A percentile compares a stretch with the other conserved stretches of the same genome.
These are phyloP conservation scores for Amylostereum chailletii DNA, from an alignment of 1,284 basidiomycete species.

Conservation along the genomic window DNA sequence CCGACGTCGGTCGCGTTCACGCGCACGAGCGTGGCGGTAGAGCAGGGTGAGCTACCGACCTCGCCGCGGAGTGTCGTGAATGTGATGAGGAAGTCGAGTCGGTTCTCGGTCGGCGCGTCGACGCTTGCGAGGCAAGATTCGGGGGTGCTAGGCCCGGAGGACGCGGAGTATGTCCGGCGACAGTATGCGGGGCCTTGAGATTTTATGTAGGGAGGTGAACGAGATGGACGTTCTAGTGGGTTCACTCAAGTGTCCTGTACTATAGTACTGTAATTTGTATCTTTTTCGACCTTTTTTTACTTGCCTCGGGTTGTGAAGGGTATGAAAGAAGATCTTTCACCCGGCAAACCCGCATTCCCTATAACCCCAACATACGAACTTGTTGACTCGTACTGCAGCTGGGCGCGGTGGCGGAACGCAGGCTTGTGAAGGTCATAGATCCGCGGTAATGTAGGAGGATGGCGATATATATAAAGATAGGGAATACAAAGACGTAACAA, in stretches of 20 bases:
- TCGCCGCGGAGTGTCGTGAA: background rate
- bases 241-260: background rate
- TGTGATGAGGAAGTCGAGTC: background rate
- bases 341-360: no score
- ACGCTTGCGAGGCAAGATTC: constrained; percentile 3
- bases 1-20: constrained; percentile 11
- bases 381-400: no score
- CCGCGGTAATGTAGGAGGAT: background rate
- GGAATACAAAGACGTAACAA: background rate
- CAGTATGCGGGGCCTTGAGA: background rate
- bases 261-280: background rate
- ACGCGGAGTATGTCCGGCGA: constrained; percentile 3
- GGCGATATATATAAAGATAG: constrained; percentile 1
- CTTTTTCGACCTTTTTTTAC: no score
- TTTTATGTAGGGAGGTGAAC: background rate
- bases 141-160: constrained; percentile 4
- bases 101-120: background rate
- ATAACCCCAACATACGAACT: no score
- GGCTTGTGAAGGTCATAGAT: background rate
- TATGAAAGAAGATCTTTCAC: no score
- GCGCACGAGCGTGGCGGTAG: constrained; percentile 17
- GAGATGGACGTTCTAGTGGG: background rate
- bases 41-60: constrained; percentile 7
- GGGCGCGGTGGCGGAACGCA: no score
- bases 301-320: no score